Evolutionary conservation across 1,139 yeast species (phyloP), one percentile per base, ranked within the genome.

Genomic region (Pneumocystis canis): DNA sequence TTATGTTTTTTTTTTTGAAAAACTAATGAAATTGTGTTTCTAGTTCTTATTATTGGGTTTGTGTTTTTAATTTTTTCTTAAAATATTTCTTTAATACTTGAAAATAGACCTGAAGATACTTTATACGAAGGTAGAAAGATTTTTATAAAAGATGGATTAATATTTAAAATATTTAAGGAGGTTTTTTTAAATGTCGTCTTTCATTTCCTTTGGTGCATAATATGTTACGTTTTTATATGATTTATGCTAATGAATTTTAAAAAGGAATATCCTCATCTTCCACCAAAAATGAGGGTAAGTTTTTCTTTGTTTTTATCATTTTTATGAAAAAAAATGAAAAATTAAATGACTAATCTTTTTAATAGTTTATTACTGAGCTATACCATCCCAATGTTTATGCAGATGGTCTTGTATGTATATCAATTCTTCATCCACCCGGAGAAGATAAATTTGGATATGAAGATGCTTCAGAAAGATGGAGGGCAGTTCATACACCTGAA

Each of bases 381-480:
- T 68, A 70, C 69, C 70, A 68, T 61, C 70, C 70, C 16, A 68
- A 68, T 47, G 70, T 68, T 20, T 69, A 68, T 61, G 60, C 65
- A 16, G 69, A 68, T 54, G 70, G 70, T 25, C 64, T 61, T 33
- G 70, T 68, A 37, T 68, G 70, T 61, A 68, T 68, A 28, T 67
- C 69, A 33, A 68, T 68, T 53, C 66, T 68, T 57, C 70, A 68
- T 60, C 68, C 70, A 3, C 70, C 70, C 5, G 70, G 69, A 30
- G 70, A 68, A 37, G 70, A 68, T 59, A 67, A 68, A 57, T 67
- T 64, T 58, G 70, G 70, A 11, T 68, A 67, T 58, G 70, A 68
- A 58, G 70, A 68, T 59, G 70, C 70, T 5, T 70, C 70, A 20
- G 70, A 68, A 59, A 67, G 70, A 30, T 68, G 70, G 70, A 56